Conservation (phyloP, 495 filamentous ascomycete species). For the Sabuloglossum arenarium region DNA sequence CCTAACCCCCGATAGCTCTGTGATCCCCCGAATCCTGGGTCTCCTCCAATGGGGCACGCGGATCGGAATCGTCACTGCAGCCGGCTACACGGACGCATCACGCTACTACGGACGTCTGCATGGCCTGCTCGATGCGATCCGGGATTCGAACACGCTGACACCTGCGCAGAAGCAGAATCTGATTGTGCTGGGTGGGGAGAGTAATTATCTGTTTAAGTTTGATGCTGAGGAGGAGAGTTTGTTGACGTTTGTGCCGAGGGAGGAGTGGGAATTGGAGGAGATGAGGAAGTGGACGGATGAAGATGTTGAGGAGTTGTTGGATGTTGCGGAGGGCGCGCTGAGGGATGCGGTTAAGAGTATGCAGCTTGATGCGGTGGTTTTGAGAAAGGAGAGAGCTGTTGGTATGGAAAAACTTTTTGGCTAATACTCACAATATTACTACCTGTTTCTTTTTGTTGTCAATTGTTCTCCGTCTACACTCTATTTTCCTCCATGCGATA, state of each 20-base stretch:
- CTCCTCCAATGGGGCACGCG: conserved; percentile 39
- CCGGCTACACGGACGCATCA: conserved; percentile 74
- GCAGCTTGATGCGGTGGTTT: conserved; percentile 48
- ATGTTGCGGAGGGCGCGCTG: conserved; percentile 68
- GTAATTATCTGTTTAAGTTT: conserved; percentile 13
- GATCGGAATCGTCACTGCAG: conserved; percentile 90
- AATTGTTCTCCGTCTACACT: no score
- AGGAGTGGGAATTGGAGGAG: conserved; percentile 64
- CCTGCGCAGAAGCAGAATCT: conserved; percentile 47
- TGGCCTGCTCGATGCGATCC: conserved; percentile 67
- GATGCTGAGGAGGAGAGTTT: background rate
- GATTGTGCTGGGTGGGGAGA: conserved; percentile 65
- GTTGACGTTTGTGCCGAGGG: conserved; percentile 39
- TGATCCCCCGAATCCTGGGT: conserved; percentile 58
- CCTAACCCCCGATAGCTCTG: conserved; percentile 47
- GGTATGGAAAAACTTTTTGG: conserved; percentile 21
- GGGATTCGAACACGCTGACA: conserved; percentile 23
- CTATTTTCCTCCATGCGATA: no score
- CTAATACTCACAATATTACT: background rate
- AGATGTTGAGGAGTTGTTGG: conserved; percentile 57
- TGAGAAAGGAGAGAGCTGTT: conserved; percentile 85
- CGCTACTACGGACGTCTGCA: conserved; percentile 69
- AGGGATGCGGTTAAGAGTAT: conserved; percentile 58
- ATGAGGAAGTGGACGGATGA: conserved; percentile 71
- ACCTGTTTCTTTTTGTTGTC: no score